Conservation (phyloP, 2,329 filamentous ascomycete species). For the Lecanicillium sp. region DNA sequence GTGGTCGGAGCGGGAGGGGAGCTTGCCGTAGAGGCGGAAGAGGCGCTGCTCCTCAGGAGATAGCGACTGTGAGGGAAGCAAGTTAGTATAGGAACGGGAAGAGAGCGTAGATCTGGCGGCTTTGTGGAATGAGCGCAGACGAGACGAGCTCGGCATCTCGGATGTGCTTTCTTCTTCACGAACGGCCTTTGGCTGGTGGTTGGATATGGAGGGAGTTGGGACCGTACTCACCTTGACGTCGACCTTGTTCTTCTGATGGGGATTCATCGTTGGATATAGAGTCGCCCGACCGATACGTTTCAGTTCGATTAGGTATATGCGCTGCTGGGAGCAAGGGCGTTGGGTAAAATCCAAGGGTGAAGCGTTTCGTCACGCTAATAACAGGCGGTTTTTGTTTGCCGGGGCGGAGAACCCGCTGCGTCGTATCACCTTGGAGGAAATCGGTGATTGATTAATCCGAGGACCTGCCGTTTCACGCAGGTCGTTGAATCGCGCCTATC, state of each 20-base stretch:
- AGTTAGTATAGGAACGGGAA: constrained; percentile 12
- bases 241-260: constrained; percentile 96
- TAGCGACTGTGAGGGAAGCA: constrained; percentile 55
- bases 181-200: too few relatives aligned
- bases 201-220: too few relatives aligned
- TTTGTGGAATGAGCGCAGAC: constrained; percentile 6
- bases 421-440: too few relatives aligned
- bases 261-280: constrained; percentile 60
- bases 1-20: constrained; percentile 91
- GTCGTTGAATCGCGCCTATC: too few relatives aligned
- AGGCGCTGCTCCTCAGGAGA: constrained; percentile 92
- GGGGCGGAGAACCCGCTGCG: too few relatives aligned
- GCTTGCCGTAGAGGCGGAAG: constrained; percentile 95
- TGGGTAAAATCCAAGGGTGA: too few relatives aligned
- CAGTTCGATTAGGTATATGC: not conserved
- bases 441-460: too few relatives aligned
- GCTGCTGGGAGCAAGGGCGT: not conserved
- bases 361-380: too few relatives aligned
- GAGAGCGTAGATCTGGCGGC: not conserved
- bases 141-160: too few relatives aligned
- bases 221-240: constrained; percentile 79
- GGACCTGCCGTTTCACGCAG: too few relatives aligned
- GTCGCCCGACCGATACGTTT: not conserved
- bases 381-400: too few relatives aligned
- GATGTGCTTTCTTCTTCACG: too few relatives aligned